Conservation (phyloP, 106 monocot species). For the Dioscorea dumetorum region DNA sequence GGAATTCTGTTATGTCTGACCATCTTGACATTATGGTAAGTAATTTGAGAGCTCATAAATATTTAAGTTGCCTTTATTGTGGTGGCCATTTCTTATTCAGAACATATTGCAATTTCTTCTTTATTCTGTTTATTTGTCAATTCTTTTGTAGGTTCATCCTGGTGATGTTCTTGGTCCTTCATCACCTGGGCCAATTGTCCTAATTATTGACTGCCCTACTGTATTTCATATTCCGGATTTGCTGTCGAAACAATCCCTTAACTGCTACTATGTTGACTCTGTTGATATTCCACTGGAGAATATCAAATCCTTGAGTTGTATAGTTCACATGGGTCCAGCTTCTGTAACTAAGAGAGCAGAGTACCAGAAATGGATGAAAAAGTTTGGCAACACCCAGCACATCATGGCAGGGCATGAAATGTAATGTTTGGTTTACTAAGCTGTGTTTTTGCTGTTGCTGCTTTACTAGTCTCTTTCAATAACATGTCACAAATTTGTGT, state of each 20-base stretch:
- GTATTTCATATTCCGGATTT: slow-evolving; percentile 49
- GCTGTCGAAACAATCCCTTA: slow-evolving; percentile 51
- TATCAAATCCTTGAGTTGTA: slow-evolving; percentile 67
- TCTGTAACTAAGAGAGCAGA: slow-evolving; percentile 61
- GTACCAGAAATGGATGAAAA: slow-evolving; percentile 92
- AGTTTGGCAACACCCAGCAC: slow-evolving; percentile 68
- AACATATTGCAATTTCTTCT: too few species aligned
- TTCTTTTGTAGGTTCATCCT: slow-evolving; percentile 69
- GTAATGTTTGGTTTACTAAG: slow-evolving; percentile 42
- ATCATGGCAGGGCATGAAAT: slow-evolving; percentile 99
- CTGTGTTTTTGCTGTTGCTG: not conserved
- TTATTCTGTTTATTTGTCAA: not conserved
- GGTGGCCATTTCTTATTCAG: too few species aligned
- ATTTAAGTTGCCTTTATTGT: too few species aligned
- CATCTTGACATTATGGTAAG: slow-evolving; percentile 49
- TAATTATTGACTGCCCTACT: slow-evolving; percentile 93
- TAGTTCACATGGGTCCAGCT: slow-evolving; percentile 90
- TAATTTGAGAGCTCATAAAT: not conserved
- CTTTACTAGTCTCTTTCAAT: not conserved
- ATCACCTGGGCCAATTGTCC: slow-evolving; percentile 72
- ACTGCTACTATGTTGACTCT: slow-evolving; percentile 51
- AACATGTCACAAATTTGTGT: not conserved
- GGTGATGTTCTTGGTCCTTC: slow-evolving; percentile 91
- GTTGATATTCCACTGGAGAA: slow-evolving; percentile 11
- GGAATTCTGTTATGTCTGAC: slow-evolving; percentile 90